phyloP scores from a whole-genome alignment of 768 basidiomycete species.

The Hydnum rufescens region DNA sequence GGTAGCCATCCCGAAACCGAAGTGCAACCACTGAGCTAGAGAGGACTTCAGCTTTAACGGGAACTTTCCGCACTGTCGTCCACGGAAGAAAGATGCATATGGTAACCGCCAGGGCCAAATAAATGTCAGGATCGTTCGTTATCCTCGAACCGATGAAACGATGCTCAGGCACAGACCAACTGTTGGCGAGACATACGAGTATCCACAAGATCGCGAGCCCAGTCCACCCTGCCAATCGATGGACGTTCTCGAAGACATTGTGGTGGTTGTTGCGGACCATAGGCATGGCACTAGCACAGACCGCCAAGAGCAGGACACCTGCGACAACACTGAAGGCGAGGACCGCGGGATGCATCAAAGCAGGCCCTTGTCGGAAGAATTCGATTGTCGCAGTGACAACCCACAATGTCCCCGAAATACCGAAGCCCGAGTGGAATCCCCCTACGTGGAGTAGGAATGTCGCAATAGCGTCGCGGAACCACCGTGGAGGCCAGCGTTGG shows the following conservation, averaged over 20 bases:
- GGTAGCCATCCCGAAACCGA: constrained; percentile 21
- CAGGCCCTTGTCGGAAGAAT: neutral
- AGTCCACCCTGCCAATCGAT: constrained; percentile 39
- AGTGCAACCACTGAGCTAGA: constrained; percentile 37
- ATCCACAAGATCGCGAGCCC: constrained; percentile 33
- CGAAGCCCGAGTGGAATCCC: neutral
- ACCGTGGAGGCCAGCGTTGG: neutral
- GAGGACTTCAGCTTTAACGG: constrained; percentile 32
- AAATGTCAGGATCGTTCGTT: constrained; percentile 28
- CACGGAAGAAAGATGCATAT: constrained; percentile 37
- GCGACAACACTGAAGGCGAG: neutral
- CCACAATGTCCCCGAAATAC: neutral
- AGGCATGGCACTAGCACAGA: constrained; percentile 23
- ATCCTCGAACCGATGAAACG: constrained; percentile 20
- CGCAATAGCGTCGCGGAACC: neutral
- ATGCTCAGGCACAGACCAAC: neutral
- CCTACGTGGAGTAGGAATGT: neutral
- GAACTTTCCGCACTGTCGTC: constrained; percentile 32
- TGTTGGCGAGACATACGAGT: constrained; percentile 32
- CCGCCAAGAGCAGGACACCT: neutral
- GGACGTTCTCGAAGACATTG: constrained; percentile 33
- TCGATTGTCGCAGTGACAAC: neutral
- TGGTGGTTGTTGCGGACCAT: constrained; percentile 27
- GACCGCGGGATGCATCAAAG: neutral
- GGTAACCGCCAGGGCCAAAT: constrained; percentile 33